Evolutionary conservation across 2,329 filamentous ascomycete genomes (phyloP).

Genomic region (Penicillium decumbens): DNA sequence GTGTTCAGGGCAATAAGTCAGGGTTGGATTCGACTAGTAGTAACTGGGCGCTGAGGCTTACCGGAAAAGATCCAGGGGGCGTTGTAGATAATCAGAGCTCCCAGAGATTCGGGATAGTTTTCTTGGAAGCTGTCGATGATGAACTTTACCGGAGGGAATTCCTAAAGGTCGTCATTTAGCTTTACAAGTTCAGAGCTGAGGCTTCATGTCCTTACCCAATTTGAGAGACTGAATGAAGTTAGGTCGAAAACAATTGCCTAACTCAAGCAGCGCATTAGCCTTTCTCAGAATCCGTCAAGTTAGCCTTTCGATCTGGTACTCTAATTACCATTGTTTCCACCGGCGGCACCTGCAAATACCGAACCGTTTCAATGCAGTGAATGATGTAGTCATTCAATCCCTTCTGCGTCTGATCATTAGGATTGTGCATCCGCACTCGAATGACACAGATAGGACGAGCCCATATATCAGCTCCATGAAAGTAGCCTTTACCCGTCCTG

Average conservation of each 20-base stretch:
- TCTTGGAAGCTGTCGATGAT: constrained; percentile 98
- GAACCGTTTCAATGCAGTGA: constrained; percentile 40
- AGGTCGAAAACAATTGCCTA: constrained; percentile 89
- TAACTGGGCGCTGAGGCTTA: neutral
- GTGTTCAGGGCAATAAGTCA: neutral
- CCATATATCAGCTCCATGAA: constrained; percentile 37
- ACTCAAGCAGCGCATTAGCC: neutral
- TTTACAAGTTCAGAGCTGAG: neutral
- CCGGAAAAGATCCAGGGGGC: constrained; percentile 52
- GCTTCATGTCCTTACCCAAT: constrained; percentile 60
- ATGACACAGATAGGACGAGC: constrained; percentile 39
- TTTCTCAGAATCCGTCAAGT: no score
- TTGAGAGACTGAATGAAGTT: constrained; percentile 83
- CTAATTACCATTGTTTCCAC: constrained; percentile 18
- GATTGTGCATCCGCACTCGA: constrained; percentile 33
- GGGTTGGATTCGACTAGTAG: neutral
- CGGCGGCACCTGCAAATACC: constrained; percentile 24
- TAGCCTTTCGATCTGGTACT: neutral
- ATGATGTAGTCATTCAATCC: constrained; percentile 39
- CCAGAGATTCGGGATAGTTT: constrained; percentile 90
- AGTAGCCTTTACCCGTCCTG: constrained; percentile 38
- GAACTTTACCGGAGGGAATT: constrained; percentile 91
- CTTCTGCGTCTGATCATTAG: constrained; percentile 31
- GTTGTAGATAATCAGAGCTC: constrained; percentile 87
- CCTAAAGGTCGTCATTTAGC: constrained; percentile 43